These are phyloP conservation scores for Cordyceps fumosorosea DNA, from an alignment of 2,329 filamentous ascomycete genomes.

Conservation along the genomic window DNA sequence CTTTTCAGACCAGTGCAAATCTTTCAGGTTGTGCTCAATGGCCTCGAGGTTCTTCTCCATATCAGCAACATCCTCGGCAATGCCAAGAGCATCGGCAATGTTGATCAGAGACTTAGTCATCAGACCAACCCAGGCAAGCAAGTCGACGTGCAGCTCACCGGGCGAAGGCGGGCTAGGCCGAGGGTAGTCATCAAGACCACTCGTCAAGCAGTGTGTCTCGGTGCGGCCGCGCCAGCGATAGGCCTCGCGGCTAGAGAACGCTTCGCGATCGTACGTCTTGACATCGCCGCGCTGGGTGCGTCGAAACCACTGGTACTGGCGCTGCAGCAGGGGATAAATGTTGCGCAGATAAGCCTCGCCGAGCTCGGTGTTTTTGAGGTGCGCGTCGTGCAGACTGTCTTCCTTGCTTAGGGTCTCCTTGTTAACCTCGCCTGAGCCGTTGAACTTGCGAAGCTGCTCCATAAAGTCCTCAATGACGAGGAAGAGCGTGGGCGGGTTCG, in stretches of 20 bases:
- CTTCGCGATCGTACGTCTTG: constrained; percentile 82
- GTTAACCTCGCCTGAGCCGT: constrained; percentile 38
- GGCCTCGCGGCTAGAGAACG: constrained; percentile 81
- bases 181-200: constrained; percentile 93
- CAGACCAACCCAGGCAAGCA: constrained; percentile 96
- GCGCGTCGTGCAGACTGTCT: constrained; percentile 51
- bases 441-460: constrained; percentile 60
- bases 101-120: constrained; percentile 82
- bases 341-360: constrained; percentile 65
- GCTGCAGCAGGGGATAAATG: constrained; percentile 80
- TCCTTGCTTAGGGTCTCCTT: constrained; percentile 37
- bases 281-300: constrained; percentile 86
- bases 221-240: constrained; percentile 95
- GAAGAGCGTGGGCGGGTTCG: constrained; percentile 92
- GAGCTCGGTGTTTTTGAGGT: constrained; percentile 60
- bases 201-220: constrained; percentile 79
- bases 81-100: constrained; percentile 68
- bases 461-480: constrained; percentile 80
- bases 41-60: constrained; percentile 67
- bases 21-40: constrained; percentile 79
- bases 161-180: constrained; percentile 90
- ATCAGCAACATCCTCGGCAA: constrained; percentile 67
- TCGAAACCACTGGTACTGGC: constrained; percentile 92
- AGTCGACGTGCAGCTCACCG: constrained; percentile 88
- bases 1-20: constrained; percentile 84